phyloP scores from a whole-genome alignment of 768 basidiomycete species.

The Serendipita sp. region DNA sequence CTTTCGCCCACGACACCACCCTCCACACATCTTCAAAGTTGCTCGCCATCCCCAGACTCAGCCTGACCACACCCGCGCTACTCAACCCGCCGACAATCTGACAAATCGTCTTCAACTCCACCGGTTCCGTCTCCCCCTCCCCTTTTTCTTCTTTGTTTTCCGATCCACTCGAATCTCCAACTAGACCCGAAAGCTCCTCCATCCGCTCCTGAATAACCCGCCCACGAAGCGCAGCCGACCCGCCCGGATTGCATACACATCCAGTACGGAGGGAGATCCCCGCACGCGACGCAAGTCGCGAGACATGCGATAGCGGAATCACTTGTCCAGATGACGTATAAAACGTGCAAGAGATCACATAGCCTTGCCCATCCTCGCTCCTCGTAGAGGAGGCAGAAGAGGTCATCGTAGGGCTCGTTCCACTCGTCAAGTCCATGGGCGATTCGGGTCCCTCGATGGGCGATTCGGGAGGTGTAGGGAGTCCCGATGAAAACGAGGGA shows the following conservation, averaged over 20 bases:
- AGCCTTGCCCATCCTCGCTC: neutral
- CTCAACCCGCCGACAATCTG: neutral
- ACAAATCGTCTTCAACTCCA: neutral
- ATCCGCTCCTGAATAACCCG: constrained; percentile 45
- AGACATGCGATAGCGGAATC: neutral
- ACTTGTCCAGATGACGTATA: neutral
- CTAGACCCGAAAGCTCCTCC: constrained; percentile 27
- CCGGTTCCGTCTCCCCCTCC: neutral
- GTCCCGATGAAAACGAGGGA: neutral
- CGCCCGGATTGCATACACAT: constrained; percentile 82
- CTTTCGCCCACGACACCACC: constrained; percentile 18
- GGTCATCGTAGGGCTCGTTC: neutral
- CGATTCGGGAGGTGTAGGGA: neutral
- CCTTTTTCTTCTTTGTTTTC: no score
- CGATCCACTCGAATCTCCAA: neutral
- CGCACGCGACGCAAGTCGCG: constrained; percentile 12
- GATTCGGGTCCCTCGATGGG: neutral
- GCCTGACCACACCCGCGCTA: constrained; percentile 11
- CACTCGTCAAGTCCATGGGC: neutral
- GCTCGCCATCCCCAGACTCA: constrained; percentile 61
- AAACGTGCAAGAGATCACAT: constrained; percentile 5
- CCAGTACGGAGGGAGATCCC: constrained; percentile 67
- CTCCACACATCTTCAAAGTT: constrained; percentile 54
- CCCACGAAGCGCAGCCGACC: constrained; percentile 49
- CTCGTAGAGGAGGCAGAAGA: no score